Percentiles rank a stretch among this genome's conserved stretches.
Conservation (phyloP, 2,329 filamentous ascomycete genomes). For the Colletotrichum sp. region DNA sequence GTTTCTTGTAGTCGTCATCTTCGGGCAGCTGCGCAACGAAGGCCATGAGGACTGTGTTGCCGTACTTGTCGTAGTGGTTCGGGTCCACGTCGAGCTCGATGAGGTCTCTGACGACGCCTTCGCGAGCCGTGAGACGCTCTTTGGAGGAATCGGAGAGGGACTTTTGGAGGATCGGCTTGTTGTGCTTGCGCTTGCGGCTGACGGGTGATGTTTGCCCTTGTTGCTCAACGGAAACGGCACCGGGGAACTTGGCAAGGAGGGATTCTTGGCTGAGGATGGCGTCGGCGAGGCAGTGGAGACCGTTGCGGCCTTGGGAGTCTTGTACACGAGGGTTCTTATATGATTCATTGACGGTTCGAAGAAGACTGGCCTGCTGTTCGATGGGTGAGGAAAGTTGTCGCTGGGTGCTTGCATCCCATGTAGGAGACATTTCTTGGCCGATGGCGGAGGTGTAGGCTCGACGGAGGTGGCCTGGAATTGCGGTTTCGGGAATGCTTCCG, state of each 20-base stretch:
- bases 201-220: background rate
- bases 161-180: constrained; percentile 33
- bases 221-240: constrained; percentile 26
- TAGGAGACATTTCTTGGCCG: constrained; percentile 5
- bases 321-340: constrained; percentile 36
- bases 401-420: background rate
- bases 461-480: constrained; percentile 15
- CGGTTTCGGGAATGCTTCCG: constrained; percentile 31
- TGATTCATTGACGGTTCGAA: constrained; percentile 40
- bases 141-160: constrained; percentile 37
- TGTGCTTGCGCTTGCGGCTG: constrained; percentile 42
- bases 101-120: constrained; percentile 30
- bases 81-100: constrained; percentile 46
- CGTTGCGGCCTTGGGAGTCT: constrained; percentile 56
- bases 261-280: constrained; percentile 49
- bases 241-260: constrained; percentile 38
- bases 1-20: constrained; percentile 53
- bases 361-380: constrained; percentile 35
- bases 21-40: constrained; percentile 56
- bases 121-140: constrained; percentile 31
- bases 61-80: constrained; percentile 57
- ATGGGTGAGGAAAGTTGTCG: background rate
- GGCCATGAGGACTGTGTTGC: constrained; percentile 61
- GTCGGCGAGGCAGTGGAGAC: constrained; percentile 62
- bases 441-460: constrained; percentile 16